Percentiles rank a stretch among this genome's conserved stretches.
Evolutionary conservation across 2,329 filamentous ascomycete genomes (phyloP).

Genomic region (Colletotrichum tropicicola): DNA sequence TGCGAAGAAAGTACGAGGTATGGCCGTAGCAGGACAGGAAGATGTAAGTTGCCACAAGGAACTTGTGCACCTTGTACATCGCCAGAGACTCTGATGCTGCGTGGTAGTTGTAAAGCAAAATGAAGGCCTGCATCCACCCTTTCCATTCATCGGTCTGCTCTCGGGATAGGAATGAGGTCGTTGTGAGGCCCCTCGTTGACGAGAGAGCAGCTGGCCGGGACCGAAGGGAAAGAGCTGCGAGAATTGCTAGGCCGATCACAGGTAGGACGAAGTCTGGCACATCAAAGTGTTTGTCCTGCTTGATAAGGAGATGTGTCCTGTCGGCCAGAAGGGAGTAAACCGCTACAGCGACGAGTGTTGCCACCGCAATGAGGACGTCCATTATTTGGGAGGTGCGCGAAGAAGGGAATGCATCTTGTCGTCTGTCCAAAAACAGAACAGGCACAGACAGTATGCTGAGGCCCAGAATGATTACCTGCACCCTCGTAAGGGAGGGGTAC

Average conservation of each 20-base stretch:
- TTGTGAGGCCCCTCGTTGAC: not conserved
- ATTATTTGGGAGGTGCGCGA: constrained; percentile 25
- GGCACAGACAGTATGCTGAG: constrained; percentile 28
- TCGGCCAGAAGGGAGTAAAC: constrained; percentile 63
- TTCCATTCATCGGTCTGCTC: constrained; percentile 72
- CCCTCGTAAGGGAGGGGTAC: constrained; percentile 43
- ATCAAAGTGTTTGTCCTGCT: constrained; percentile 56
- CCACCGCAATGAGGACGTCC: constrained; percentile 39
- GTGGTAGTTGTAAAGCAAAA: constrained; percentile 66
- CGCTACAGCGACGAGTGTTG: constrained; percentile 32
- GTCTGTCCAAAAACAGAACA: constrained; percentile 14
- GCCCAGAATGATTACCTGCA: constrained; percentile 35
- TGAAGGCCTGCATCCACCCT: constrained; percentile 68
- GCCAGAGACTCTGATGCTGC: constrained; percentile 54
- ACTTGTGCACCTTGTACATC: constrained; percentile 63
- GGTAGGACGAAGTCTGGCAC: constrained; percentile 35
- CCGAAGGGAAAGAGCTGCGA: constrained; percentile 28
- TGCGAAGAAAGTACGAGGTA: constrained; percentile 64
- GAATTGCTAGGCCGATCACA: constrained; percentile 35
- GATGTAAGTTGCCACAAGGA: constrained; percentile 66
- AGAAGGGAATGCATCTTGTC: constrained; percentile 36
- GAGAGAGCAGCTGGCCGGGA: not conserved
- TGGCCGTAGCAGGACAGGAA: constrained; percentile 72
- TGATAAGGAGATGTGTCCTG: constrained; percentile 61
- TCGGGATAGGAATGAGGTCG: constrained; percentile 50